Evolutionary conservation across 1,284 basidiomycete species (phyloP).

Genomic region (Ceratobasidium papillatum): DNA sequence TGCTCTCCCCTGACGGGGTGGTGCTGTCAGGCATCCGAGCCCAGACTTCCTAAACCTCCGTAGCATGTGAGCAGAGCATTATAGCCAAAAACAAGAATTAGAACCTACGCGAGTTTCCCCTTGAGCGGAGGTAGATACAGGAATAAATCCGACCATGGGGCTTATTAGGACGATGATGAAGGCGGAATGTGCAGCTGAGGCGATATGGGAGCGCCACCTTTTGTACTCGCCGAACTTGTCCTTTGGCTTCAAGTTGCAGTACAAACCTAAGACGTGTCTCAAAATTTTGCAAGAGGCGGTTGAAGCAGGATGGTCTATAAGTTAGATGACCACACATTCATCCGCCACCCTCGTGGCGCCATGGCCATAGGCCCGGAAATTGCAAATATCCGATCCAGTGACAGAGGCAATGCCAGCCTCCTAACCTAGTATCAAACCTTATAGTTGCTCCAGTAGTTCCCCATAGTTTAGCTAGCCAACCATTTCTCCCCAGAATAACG

Average conservation of each 20-base stretch:
- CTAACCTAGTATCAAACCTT: slow-evolving; percentile 29
- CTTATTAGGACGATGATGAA: background rate
- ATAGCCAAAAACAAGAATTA: background rate
- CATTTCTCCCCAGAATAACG: background rate
- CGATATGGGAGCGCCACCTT: background rate
- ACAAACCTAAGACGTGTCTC: slow-evolving; percentile 13
- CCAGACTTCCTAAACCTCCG: slow-evolving; percentile 27
- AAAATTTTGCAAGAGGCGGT: slow-evolving; percentile 9
- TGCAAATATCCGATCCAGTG: slow-evolving; percentile 21
- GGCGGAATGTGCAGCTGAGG: background rate
- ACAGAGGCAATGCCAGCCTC: slow-evolving; percentile 32
- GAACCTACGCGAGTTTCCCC: background rate
- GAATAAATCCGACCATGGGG: background rate
- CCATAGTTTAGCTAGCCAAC: too few relatives aligned
- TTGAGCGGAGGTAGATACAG: background rate
- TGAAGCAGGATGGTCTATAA: background rate
- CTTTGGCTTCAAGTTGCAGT: background rate
- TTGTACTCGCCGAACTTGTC: background rate
- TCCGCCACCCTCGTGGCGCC: slow-evolving; percentile 12
- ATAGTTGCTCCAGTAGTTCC: background rate
- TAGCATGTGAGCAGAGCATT: background rate
- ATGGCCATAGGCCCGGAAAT: background rate
- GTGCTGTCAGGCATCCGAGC: slow-evolving; percentile 30
- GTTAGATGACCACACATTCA: background rate
- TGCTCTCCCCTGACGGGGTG: slow-evolving; percentile 22